phyloP scores from a whole-genome alignment of 495 filamentous ascomycete genomes.

The Podospora didyma region DNA sequence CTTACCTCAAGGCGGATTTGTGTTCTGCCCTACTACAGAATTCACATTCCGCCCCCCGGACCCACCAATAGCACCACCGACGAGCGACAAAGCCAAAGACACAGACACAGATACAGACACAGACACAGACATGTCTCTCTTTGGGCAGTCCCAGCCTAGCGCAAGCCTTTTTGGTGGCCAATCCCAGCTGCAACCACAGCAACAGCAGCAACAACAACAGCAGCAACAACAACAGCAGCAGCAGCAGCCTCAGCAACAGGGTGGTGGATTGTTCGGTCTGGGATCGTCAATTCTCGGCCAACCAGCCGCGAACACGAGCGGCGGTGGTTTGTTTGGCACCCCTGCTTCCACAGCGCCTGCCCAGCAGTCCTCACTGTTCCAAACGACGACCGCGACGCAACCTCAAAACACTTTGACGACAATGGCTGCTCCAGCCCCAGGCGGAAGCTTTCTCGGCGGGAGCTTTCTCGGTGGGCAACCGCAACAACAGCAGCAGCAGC shows the following conservation, averaged over 20 bases:
- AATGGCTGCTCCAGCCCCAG: slow-evolving; percentile 1
- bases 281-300: too few species aligned
- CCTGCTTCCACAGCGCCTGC: not conserved
- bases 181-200: not conserved
- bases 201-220: not conserved
- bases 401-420: slow-evolving; percentile 11
- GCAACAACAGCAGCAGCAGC: not conserved
- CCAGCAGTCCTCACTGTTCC: not conserved
- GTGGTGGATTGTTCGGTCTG: not conserved
- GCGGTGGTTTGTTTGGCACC: slow-evolving; percentile 14
- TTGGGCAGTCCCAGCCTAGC: not conserved
- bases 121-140: not conserved
- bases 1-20: too few species aligned
- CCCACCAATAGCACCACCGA: too few species aligned
- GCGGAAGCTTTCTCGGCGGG: slow-evolving; percentile 3
- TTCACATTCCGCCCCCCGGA: too few species aligned
- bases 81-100: not conserved
- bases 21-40: too few species aligned
- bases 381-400: slow-evolving; percentile 6
- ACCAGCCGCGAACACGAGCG: not conserved
- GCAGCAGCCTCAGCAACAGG: slow-evolving; percentile 4
- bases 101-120: not conserved
- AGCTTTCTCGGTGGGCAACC: too few species aligned
- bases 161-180: not conserved
- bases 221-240: not conserved